Evolutionary conservation across 2,329 filamentous ascomycete species (phyloP), one percentile per base, ranked within the genome.

Genomic region (Paracamarosporium sp.): DNA sequence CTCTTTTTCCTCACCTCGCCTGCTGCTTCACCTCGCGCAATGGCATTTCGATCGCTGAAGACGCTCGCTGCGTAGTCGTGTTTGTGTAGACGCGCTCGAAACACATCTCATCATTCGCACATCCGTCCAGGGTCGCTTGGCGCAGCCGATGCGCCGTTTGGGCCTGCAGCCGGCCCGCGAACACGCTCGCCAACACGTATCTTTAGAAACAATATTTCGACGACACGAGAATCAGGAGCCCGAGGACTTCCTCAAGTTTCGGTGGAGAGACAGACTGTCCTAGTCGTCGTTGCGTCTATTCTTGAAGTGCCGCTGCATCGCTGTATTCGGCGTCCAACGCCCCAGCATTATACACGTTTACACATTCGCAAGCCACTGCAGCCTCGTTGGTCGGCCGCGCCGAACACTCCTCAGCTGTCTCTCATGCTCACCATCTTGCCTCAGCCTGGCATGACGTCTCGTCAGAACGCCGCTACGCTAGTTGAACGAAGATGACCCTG

Each of bases 201-300:
- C 59, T 65, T 65, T 63, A 64, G 66, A 57, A 68, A 61, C 63
- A 56, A 44, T 12, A 38, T 44, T 25, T 43, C 53, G 38, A 31
- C 53, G 31, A 56, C 53, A 46, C 38, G 53, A 40, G 46, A 25
- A 48, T 27, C 46, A n/a, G 31, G 38, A 44, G 45, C 27, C 40
- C 27, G 9, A 17, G 46, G 31, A 25, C n/a, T 6, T 13, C 27
- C 9, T 13, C 35, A 30, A 40, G 35, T 41, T 20, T 30, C 22
- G n/a, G 30, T 15, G 8, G 5, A 28, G 8, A 4, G 27, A 30
- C 15, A 47, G 11, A 33, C 13, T 12, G 9, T 15, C 44, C 41
- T 44, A 17, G 47, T 17, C 33, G 28, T 11, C 27, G 36, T 20
- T 1, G 22, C 7, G 24, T 36, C 50, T 45, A 36, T 45, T 35